Conservation (phyloP, 2,329 filamentous ascomycete species). For the Cladosporium sphaerospermum region DNA sequence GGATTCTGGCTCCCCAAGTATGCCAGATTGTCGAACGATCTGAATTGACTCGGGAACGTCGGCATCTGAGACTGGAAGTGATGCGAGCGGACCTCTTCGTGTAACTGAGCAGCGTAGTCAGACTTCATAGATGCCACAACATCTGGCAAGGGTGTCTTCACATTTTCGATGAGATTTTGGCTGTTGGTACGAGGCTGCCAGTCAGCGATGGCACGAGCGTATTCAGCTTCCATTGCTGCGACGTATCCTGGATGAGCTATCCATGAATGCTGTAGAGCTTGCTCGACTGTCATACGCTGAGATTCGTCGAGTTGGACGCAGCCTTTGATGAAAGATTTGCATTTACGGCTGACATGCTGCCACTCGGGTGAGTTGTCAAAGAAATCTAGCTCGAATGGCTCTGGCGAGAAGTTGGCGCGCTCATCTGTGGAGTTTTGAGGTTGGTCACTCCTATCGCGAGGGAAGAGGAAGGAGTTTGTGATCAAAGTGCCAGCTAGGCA, state of each 20-base stretch:
- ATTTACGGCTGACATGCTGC: conserved; percentile 32
- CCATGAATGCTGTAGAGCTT: conserved; percentile 52
- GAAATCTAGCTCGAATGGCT: conserved; percentile 33
- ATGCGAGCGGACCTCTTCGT: conserved; percentile 3
- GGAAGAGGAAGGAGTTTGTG: conserved; percentile 45
- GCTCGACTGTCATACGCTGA: conserved; percentile 45
- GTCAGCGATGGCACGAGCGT: conserved; percentile 41
- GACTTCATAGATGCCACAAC: not conserved
- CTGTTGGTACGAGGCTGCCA: conserved; percentile 40
- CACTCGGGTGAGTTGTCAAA: conserved; percentile 41
- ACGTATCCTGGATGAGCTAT: conserved; percentile 47
- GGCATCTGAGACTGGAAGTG: conserved; percentile 1
- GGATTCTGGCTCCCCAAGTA: no score
- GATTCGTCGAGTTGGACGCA: conserved; percentile 47
- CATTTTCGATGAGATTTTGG: conserved; percentile 5
- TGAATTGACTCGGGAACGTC: not conserved
- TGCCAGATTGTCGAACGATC: not conserved
- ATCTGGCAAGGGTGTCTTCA: not conserved
- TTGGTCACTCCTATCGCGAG: conserved; percentile 27
- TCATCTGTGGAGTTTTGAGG: conserved; percentile 22
- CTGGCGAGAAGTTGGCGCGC: conserved; percentile 12
- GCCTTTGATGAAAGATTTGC: conserved; percentile 49
- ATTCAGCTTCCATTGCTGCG: conserved; percentile 44
- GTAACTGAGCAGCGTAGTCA: not conserved
- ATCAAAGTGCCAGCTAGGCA: conserved; percentile 48